These are phyloP conservation scores for Skeletonema tropicum DNA, from an alignment of 108 stramenopile genomes.

Conservation along the genomic window DNA sequence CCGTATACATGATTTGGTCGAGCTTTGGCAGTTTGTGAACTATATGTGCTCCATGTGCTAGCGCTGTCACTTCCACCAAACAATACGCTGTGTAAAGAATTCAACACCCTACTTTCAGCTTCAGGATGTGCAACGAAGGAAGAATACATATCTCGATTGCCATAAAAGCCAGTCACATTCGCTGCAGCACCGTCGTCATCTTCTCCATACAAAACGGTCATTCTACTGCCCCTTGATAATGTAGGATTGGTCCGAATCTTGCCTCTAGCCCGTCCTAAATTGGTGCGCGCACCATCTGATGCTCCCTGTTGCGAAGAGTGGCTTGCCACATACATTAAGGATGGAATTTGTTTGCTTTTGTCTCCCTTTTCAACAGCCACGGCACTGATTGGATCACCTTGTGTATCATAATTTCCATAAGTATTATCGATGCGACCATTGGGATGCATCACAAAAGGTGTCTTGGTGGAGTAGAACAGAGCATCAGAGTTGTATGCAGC, in stretches of 20 bases:
- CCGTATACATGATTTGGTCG: conserved; percentile 68
- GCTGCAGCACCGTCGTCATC: background rate
- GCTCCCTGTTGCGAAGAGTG: conserved; percentile 44
- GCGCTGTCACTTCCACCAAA: conserved; percentile 45
- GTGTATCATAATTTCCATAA: conserved; percentile 40
- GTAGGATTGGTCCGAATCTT: conserved; percentile 1
- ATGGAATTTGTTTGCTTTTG: background rate
- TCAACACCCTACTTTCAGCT: conserved; percentile 47
- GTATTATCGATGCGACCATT: conserved; percentile 14
- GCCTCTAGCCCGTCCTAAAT: conserved; percentile 1
- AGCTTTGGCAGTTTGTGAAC: conserved; percentile 15
- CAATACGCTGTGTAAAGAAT: conserved; percentile 51
- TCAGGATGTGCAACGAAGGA: conserved; percentile 83
- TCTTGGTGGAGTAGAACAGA: conserved; percentile 21
- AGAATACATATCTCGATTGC: conserved; percentile 54
- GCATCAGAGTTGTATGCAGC: background rate
- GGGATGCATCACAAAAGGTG: conserved; percentile 35
- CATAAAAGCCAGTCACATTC: conserved; percentile 44
- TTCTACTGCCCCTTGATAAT: conserved; percentile 34
- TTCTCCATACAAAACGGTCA: conserved; percentile 35
- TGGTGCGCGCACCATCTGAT: background rate
- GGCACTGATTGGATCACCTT: conserved; percentile 57
- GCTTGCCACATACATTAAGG: conserved; percentile 67
- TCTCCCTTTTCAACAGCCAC: conserved; percentile 47
- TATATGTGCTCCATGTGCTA: background rate